These are phyloP conservation scores for Eruca vesicaria DNA, from an alignment of 441 rosid genomes.

Conservation along the genomic window DNA sequence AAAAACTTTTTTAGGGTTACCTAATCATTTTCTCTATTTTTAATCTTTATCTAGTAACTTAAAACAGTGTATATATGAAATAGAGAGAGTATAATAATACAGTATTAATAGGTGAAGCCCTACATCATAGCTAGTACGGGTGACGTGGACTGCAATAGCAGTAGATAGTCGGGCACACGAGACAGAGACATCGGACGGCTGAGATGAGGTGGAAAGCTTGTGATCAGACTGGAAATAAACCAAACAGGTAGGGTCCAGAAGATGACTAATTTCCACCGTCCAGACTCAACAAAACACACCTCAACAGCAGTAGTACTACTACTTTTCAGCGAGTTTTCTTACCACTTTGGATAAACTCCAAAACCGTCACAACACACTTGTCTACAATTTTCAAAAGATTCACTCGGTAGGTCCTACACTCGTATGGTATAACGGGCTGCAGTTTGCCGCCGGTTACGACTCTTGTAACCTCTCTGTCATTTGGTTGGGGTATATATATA, in stretches of 20 bases:
- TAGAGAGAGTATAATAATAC: too few species aligned
- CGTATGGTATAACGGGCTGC: neutral
- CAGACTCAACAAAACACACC: neutral
- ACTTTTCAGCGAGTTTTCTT: neutral
- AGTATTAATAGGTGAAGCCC: neutral
- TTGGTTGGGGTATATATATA: neutral
- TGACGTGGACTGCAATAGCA: constrained; percentile 29
- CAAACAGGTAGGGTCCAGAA: constrained; percentile 20
- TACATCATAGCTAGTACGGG: neutral
- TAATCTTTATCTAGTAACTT: too few species aligned
- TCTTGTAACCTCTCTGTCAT: neutral
- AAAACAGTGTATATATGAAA: too few species aligned
- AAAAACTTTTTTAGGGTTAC: too few species aligned
- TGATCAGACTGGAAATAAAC: constrained; percentile 4
- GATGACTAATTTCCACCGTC: constrained; percentile 32
- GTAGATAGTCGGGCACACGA: constrained; percentile 11
- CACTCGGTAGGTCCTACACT: neutral
- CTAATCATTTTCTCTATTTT: too few species aligned
- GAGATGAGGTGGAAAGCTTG: constrained; percentile 6
- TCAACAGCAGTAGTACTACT: neutral
- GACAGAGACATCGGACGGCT: constrained; percentile 14
- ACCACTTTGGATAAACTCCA: neutral
- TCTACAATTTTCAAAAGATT: neutral
- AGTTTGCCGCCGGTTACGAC: neutral
- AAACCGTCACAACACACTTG: neutral